Conservation (phyloP, 2,329 filamentous ascomycete species). For the Ophiostoma fasciatum region DNA sequence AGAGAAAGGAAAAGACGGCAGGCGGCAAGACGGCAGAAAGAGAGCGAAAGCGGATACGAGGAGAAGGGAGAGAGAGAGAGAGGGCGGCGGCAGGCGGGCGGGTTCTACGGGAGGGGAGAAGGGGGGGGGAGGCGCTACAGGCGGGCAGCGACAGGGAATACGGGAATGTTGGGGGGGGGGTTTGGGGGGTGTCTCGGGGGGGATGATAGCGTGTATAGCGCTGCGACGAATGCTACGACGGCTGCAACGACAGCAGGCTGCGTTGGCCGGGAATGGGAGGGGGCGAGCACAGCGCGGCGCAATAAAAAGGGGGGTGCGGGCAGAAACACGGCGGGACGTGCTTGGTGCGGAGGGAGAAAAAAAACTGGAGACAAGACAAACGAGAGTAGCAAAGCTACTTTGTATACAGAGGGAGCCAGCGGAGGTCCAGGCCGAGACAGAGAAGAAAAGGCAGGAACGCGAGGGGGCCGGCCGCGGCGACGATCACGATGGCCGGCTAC, state of each 20-base stretch:
- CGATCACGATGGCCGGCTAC: too few relatives aligned
- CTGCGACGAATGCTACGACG: not conserved
- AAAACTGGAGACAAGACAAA: not conserved
- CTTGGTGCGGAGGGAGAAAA: constrained; percentile 1
- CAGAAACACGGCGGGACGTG: constrained; percentile 5
- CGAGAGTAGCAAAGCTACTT: not conserved
- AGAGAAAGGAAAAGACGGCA: constrained; percentile 8
- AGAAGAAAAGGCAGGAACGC: not conserved
- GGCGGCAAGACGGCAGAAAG: constrained; percentile 11
- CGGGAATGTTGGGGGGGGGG: not conserved
- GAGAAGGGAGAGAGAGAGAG: constrained; percentile 1
- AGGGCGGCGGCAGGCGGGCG: too few relatives aligned
- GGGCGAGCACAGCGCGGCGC: not conserved
- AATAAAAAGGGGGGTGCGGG: constrained; percentile 1
- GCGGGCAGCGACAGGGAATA: not conserved
- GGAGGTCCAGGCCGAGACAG: too few relatives aligned
- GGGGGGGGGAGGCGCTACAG: not conserved
- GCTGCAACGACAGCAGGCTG: too few relatives aligned
- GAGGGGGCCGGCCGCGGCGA: too few relatives aligned
- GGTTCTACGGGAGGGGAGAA: not conserved
- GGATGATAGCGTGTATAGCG: too few relatives aligned
- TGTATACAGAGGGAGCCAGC: not conserved
- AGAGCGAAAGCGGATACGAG: constrained; percentile 13
- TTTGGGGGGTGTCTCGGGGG: too few relatives aligned
- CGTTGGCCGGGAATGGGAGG: too few relatives aligned